Conservation (phyloP, 2,329 filamentous ascomycete genomes). For the Neonectria hederae region DNA sequence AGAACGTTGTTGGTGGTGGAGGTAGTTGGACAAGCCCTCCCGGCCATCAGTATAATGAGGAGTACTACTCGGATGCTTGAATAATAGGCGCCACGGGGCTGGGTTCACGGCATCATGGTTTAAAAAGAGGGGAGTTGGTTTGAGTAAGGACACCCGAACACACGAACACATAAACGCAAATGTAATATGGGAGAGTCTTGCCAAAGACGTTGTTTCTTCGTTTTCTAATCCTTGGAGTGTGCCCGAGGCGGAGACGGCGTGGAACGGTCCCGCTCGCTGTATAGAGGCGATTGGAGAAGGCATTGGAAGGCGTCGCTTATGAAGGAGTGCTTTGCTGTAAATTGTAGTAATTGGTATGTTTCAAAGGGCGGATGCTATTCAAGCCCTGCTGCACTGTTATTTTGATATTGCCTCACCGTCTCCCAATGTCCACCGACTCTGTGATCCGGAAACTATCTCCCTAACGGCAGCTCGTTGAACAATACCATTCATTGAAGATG, state of each 20-base stretch:
- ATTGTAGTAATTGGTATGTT: slow-evolving; percentile 33
- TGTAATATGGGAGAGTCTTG: slow-evolving; percentile 39
- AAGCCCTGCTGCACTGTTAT: background rate
- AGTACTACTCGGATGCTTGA: slow-evolving; percentile 64
- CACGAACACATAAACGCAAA: slow-evolving; percentile 33
- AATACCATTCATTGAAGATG: background rate
- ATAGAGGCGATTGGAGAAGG: slow-evolving; percentile 37
- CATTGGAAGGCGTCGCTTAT: slow-evolving; percentile 31
- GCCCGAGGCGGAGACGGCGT: slow-evolving; percentile 20
- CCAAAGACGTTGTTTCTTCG: slow-evolving; percentile 21
- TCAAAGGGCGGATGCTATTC: slow-evolving; percentile 1
- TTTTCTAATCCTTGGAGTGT: slow-evolving; percentile 34
- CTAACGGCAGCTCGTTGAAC: background rate
- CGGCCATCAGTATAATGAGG: slow-evolving; percentile 61
- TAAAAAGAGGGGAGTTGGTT: slow-evolving; percentile 35
- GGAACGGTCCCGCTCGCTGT: slow-evolving; percentile 30
- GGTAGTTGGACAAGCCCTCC: slow-evolving; percentile 56
- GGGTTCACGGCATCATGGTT: slow-evolving; percentile 29
- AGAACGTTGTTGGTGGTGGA: slow-evolving; percentile 57
- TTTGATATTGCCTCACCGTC: background rate
- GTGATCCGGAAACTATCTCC: background rate
- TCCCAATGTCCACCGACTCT: background rate
- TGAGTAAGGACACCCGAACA: slow-evolving; percentile 32
- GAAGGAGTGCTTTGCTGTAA: slow-evolving; percentile 28
- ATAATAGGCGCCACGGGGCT: slow-evolving; percentile 27